A percentile compares a stretch with the other conserved stretches of the same genome.
These are phyloP conservation scores for Phytopythium sindhum DNA, from an alignment of 352 stramenopile genomes.

Conservation along the genomic window DNA sequence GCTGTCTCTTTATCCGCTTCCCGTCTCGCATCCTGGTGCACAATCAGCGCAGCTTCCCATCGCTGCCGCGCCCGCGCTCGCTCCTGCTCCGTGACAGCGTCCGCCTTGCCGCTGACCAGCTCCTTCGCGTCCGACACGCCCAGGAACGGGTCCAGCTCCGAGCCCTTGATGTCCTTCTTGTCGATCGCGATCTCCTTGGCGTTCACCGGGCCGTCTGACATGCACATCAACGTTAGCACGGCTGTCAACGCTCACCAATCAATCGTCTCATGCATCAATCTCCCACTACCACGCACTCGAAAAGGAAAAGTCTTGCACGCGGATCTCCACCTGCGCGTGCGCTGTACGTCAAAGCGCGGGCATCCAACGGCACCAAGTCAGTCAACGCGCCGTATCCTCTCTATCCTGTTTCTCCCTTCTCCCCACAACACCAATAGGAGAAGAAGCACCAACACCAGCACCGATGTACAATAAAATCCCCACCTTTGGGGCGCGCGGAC, in stretches of 20 bases:
- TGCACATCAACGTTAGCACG: not conserved
- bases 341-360: slow-evolving; percentile 11
- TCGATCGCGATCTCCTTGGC: slow-evolving; percentile 48
- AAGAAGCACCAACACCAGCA: no score
- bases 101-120: not conserved
- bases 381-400: not conserved
- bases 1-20: not conserved
- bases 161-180: slow-evolving; percentile 53
- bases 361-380: not conserved
- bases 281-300: slow-evolving; percentile 23
- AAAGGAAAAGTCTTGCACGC: slow-evolving; percentile 67
- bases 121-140: not conserved
- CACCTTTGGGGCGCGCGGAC: slow-evolving; percentile 27
- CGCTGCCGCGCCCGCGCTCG: not conserved
- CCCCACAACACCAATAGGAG: no score
- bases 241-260: not conserved
- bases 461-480: no score
- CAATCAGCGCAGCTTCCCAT: not conserved
- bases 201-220: slow-evolving; percentile 35
- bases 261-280: not conserved
- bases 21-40: not conserved
- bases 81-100: not conserved
- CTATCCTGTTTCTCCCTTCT: no score
- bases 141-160: slow-evolving; percentile 28
- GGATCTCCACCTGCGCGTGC: slow-evolving; percentile 45